Evolutionary conservation across 345 rosid genomes (phyloP).

Genomic region (Populus ilicifolia): DNA sequence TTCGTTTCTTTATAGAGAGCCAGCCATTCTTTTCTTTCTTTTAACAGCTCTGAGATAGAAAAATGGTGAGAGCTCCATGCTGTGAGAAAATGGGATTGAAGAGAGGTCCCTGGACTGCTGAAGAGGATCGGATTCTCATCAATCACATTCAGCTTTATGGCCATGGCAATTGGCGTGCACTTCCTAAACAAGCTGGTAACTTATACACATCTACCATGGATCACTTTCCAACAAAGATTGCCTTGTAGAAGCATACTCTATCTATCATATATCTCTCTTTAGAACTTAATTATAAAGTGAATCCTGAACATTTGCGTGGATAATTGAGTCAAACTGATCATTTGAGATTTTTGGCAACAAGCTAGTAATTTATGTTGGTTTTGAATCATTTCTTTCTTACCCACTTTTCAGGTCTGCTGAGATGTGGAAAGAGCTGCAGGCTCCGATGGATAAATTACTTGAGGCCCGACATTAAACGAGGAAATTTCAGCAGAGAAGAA

Average conservation of each 20-base stretch:
- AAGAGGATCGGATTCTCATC: slow-evolving; percentile 56
- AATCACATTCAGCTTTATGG: slow-evolving; percentile 51
- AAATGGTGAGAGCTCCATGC: slow-evolving; percentile 79
- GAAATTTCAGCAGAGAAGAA: slow-evolving; percentile 68
- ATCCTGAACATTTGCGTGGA: background rate
- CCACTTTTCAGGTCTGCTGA: slow-evolving; percentile 46
- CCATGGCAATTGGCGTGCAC: slow-evolving; percentile 74
- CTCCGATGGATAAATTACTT: slow-evolving; percentile 76
- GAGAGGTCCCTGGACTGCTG: slow-evolving; percentile 76
- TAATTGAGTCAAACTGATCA: background rate
- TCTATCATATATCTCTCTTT: background rate
- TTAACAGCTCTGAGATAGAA: slow-evolving; percentile 8
- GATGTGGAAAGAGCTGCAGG: slow-evolving; percentile 88
- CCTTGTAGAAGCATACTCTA: background rate
- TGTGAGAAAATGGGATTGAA: slow-evolving; percentile 74
- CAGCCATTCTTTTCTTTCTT: slow-evolving; percentile 5
- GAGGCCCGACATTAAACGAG: slow-evolving; percentile 78
- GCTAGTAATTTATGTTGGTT: background rate
- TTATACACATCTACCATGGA: background rate
- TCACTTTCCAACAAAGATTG: background rate
- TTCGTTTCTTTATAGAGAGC: too few species aligned
- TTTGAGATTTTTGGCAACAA: background rate
- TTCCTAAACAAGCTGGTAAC: slow-evolving; percentile 69
- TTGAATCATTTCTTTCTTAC: background rate
- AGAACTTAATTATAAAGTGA: background rate